Evolutionary conservation across 164 flowering plant genomes (phyloP).

Genomic region (Nymphaea colorata): DNA sequence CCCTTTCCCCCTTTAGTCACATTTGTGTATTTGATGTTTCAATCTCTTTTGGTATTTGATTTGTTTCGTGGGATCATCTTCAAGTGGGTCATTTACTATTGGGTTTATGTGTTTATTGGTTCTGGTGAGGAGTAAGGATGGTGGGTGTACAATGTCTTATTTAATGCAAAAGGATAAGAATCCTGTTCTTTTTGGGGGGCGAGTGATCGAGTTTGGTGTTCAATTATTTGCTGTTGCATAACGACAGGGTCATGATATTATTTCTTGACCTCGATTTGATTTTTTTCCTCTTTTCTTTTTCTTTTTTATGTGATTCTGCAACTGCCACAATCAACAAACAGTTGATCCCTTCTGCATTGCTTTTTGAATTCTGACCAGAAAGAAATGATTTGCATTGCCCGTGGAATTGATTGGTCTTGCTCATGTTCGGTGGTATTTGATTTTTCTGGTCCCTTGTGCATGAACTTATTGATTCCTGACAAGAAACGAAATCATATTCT

Average conservation of each 20-base stretch:
- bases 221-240: neutral
- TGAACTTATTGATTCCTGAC: neutral
- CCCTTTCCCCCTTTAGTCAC: neutral
- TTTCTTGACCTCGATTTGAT: neutral
- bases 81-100: neutral
- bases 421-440: neutral
- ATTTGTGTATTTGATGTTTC: neutral
- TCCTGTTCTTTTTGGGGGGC: neutral
- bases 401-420: neutral
- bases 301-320: neutral
- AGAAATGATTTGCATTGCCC: neutral
- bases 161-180: neutral
- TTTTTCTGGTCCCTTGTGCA: neutral
- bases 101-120: neutral
- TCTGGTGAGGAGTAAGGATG: neutral
- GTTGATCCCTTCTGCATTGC: neutral
- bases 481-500: neutral
- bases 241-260: neutral
- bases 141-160: neutral
- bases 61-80: neutral
- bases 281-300: too few relatives aligned
- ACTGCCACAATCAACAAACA: neutral
- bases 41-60: too few relatives aligned
- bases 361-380: neutral
- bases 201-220: neutral